Evolutionary conservation across 2,329 filamentous ascomycete genomes (phyloP).

Genomic region (Ophiocordyceps camponoti-saundersi): DNA sequence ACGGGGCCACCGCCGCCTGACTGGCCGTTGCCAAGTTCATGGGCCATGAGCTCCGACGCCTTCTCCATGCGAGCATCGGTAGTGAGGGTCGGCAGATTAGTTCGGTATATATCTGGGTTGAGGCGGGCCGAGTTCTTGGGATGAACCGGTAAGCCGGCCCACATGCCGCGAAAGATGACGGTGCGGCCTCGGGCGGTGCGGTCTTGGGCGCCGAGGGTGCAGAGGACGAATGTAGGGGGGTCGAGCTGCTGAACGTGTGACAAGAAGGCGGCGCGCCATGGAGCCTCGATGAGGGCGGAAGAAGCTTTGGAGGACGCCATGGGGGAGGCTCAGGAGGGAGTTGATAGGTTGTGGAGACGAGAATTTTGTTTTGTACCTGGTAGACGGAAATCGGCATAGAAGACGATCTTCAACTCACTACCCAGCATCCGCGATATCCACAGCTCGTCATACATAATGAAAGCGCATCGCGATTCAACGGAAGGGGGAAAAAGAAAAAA

Average conservation of each 20-base stretch:
- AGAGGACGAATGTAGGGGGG: slow-evolving; percentile 31
- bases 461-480: too few relatives aligned
- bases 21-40: slow-evolving; percentile 23
- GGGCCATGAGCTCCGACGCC: slow-evolving; percentile 47
- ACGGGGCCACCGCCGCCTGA: slow-evolving; percentile 50
- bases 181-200: slow-evolving; percentile 46
- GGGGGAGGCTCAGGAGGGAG: slow-evolving; percentile 11
- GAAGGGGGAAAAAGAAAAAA: too few relatives aligned
- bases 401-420: too few relatives aligned
- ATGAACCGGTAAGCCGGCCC: slow-evolving; percentile 55
- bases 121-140: slow-evolving; percentile 53
- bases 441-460: too few relatives aligned
- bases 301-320: slow-evolving; percentile 10
- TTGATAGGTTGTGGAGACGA: too few relatives aligned
- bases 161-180: slow-evolving; percentile 77
- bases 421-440: too few relatives aligned
- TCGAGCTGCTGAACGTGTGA: slow-evolving; percentile 30
- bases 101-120: slow-evolving; percentile 55
- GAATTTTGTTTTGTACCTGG: too few relatives aligned
- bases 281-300: slow-evolving; percentile 19
- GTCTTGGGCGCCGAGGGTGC: slow-evolving; percentile 23
- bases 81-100: slow-evolving; percentile 67
- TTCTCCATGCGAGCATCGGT: slow-evolving; percentile 85
- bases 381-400: too few relatives aligned
- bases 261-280: slow-evolving; percentile 35